Conservation (phyloP, 163 green algal species). For the Scenedesmus sp. region DNA sequence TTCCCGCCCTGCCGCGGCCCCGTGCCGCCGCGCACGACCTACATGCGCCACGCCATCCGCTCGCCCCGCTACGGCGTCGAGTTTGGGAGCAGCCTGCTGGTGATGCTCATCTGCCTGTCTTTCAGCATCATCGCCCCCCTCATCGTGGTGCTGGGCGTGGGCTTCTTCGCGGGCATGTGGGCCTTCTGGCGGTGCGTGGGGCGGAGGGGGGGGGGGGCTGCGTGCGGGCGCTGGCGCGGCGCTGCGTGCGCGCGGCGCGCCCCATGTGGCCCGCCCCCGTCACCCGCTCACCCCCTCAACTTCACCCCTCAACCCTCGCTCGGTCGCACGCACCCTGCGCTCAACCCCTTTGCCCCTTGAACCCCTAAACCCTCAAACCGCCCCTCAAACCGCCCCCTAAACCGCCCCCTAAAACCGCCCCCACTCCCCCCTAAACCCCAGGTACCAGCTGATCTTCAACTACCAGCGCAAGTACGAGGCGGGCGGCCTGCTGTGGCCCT, state of each 20-base stretch:
- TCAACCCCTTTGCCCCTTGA: no score
- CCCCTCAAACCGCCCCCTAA: no score
- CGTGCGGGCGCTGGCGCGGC: no score
- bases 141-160: slow-evolving; percentile 20
- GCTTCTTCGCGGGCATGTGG: slow-evolving; percentile 35
- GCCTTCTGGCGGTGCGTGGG: slow-evolving; percentile 41
- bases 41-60: slow-evolving; percentile 39
- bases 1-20: neutral
- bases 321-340: no score
- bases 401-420: no score
- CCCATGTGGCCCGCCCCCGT: no score
- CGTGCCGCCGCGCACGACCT: slow-evolving; percentile 14
- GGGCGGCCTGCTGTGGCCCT: slow-evolving; percentile 60
- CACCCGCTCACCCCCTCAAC: no score
- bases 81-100: slow-evolving; percentile 31
- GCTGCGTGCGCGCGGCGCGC: no score
- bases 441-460: slow-evolving; percentile 51
- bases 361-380: neutral
- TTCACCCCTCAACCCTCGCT: no score
- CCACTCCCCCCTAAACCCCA: no score
- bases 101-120: slow-evolving; percentile 32
- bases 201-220: neutral
- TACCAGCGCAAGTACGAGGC: slow-evolving; percentile 57
- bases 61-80: slow-evolving; percentile 43
- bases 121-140: slow-evolving; percentile 36